A percentile compares a stretch with the other conserved stretches of the same genome.
phyloP scores from a whole-genome alignment of 768 basidiomycete genomes.

The Hygrocybe punicea region DNA sequence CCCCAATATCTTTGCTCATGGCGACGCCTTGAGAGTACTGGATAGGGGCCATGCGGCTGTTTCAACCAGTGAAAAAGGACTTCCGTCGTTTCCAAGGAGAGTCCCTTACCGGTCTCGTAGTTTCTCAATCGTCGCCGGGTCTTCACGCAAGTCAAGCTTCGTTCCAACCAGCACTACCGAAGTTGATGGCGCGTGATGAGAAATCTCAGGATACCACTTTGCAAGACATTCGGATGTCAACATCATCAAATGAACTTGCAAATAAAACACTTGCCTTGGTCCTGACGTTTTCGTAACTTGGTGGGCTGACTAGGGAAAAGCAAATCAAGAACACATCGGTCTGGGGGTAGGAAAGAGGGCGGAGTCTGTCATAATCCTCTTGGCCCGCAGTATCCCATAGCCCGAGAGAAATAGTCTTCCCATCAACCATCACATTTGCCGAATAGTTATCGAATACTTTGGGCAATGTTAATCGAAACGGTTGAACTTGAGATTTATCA shows the following conservation, averaged over 20 bases:
- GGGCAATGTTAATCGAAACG: not conserved
- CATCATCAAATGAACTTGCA: constrained; percentile 9
- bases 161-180: constrained; percentile 94
- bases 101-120: constrained; percentile 76
- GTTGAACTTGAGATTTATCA: not conserved
- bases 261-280: constrained; percentile 68
- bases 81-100: not conserved
- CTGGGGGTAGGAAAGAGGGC: constrained; percentile 97
- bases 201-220: constrained; percentile 96
- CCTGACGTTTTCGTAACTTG: constrained; percentile 97
- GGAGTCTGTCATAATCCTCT: constrained; percentile 97
- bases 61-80: constrained; percentile 6
- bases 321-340: constrained; percentile 99
- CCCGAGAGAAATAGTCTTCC: constrained; percentile 96
- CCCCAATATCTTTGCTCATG: constrained; percentile 91
- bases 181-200: constrained; percentile 93
- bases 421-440: constrained; percentile 98
- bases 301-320: constrained; percentile 96
- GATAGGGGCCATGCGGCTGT: constrained; percentile 91
- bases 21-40: constrained; percentile 86
- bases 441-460: constrained; percentile 99
- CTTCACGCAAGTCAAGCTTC: constrained; percentile 96
- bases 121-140: constrained; percentile 88
- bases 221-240: constrained; percentile 8
- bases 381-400: constrained; percentile 99